These are phyloP conservation scores for Oemleria cerasiformis DNA, from an alignment of 306 rosid species.

Conservation along the genomic window DNA sequence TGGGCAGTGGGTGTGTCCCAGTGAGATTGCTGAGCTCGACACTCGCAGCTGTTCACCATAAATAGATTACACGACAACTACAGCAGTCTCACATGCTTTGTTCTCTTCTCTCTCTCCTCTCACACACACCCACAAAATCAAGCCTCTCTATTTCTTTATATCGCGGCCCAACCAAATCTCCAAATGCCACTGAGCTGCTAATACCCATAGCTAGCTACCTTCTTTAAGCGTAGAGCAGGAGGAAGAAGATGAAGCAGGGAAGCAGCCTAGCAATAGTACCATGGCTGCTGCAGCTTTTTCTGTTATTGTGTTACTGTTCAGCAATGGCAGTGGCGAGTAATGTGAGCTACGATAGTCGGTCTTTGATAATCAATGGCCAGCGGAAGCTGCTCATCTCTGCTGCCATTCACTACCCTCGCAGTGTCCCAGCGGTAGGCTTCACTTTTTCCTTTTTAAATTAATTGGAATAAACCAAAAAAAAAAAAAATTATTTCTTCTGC, in stretches of 20 bases:
- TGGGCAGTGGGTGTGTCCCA: neutral
- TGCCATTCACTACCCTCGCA: constrained; percentile 91
- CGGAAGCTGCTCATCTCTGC: constrained; percentile 88
- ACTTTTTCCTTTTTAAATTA: neutral
- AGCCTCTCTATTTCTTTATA: neutral
- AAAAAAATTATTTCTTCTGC: neutral
- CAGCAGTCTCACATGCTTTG: constrained; percentile 10
- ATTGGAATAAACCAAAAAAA: neutral
- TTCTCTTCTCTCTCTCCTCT: neutral
- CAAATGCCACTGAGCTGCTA: neutral
- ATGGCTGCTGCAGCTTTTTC: neutral
- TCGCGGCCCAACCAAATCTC: neutral
- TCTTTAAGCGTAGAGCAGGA: neutral
- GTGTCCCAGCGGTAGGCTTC: constrained; percentile 69
- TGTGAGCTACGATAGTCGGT: constrained; percentile 78
- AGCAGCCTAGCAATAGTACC: too few relatives aligned
- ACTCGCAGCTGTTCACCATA: neutral
- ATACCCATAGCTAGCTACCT: neutral
- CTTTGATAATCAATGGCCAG: constrained; percentile 69
- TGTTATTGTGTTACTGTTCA: constrained; percentile 3
- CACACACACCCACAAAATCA: neutral
- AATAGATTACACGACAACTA: constrained; percentile 3
- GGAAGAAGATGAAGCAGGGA: neutral
- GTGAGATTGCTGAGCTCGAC: neutral
- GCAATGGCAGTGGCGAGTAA: constrained; percentile 25